Base-by-base conservation (phyloP, 345 rosid genomes). In the Bruguiera gymnorhiza region DNA sequence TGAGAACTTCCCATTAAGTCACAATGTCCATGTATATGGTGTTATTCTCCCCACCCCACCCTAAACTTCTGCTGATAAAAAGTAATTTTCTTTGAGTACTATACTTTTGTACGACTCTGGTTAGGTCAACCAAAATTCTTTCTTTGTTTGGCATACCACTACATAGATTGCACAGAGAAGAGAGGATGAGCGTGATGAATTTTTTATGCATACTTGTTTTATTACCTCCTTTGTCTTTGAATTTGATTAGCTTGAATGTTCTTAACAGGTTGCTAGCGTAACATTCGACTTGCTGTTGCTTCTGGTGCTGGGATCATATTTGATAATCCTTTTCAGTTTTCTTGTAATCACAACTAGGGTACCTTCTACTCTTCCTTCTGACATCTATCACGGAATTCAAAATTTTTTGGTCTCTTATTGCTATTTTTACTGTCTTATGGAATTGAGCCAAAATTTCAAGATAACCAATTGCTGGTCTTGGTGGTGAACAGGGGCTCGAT, bases 321-420 rank as follows among this genome's bases (percentile, higher is more conserved):
- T 95, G 76, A 92, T 92, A 67, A 82, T 86, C 58, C 96, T 95
- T 55, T 95, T 92, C 84, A 87, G 97, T 76, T 92, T 95, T 77
- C 97, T 95, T 50, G 91, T 92, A 78, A 83, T 95, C 73, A 90
- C 96, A 57, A 95, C 99, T 48, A 84, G 99, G 94, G 99, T 95
- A 86, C 70, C n/a, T 34, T 71, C n/a, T 34, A 39, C 13, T 31
- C 70, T 36, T 54, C 50, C 58, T 63, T 65, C 11, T 26, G 19
- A 26, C 24, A 26, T 31, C 60, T 10, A 30, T 21, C 59, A 21
- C 20, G 0, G 18, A 43, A 58, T 60, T 20, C 29, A 16, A 16
- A 69, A 9, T 15, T 6, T 21, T 30, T n/a, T 48, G 5, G 2
- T 18, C 51, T 18, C 57, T 36, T 24, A 9, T 36, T 21, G 36